phyloP scores from a whole-genome alignment of 2,329 filamentous ascomycete genomes.

The Aspergillus novoparasiticus region DNA sequence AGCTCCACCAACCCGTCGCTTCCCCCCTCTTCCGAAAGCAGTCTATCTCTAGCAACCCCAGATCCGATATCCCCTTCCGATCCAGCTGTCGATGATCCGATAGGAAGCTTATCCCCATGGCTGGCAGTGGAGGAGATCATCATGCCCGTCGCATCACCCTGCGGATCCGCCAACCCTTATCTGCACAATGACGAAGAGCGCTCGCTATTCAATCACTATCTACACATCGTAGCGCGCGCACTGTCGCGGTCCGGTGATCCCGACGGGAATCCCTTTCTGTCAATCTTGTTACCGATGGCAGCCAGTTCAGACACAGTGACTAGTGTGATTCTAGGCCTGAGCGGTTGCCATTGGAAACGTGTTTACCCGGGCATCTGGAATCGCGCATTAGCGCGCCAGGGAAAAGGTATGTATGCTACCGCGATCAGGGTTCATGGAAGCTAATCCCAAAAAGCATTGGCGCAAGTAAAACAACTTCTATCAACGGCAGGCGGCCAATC shows the following conservation, averaged over 20 bases:
- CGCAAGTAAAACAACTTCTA: constrained; percentile 26
- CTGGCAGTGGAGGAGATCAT: constrained; percentile 9
- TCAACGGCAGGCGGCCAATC: constrained; percentile 27
- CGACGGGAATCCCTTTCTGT: constrained; percentile 29
- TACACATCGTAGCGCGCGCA: constrained; percentile 28
- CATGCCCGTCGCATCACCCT: constrained; percentile 13
- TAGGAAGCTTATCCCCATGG: constrained; percentile 17
- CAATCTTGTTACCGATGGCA: constrained; percentile 29
- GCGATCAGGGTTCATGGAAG: neutral
- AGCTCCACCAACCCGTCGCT: constrained; percentile 8
- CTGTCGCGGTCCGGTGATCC: constrained; percentile 26
- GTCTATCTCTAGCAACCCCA: constrained; percentile 6
- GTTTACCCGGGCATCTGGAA: constrained; percentile 32
- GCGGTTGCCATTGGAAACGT: constrained; percentile 33
- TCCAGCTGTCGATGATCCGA: constrained; percentile 18
- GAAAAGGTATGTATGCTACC: constrained; percentile 21
- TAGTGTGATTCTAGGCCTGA: constrained; percentile 29
- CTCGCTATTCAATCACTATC: constrained; percentile 33
- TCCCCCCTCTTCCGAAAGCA: constrained; percentile 5
- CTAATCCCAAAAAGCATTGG: constrained; percentile 21
- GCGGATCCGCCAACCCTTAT: constrained; percentile 23
- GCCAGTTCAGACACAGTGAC: constrained; percentile 29
- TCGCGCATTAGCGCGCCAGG: constrained; percentile 28
- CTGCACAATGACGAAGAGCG: constrained; percentile 29
- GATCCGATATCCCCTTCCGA: constrained; percentile 13